phyloP scores from a whole-genome alignment of 768 basidiomycete genomes.

The Mycena olivaceomarginata region DNA sequence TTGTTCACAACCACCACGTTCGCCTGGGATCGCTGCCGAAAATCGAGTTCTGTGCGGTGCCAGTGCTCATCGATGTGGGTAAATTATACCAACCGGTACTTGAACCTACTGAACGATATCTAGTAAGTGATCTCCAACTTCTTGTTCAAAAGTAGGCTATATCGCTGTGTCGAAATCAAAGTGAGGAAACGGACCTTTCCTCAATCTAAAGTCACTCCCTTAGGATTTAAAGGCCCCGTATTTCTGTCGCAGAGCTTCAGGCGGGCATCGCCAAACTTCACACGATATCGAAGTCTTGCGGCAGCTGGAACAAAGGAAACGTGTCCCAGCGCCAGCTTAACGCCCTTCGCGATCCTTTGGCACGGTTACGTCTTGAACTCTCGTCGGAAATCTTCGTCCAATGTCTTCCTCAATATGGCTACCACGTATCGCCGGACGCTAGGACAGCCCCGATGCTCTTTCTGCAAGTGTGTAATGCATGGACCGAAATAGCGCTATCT shows the following conservation, averaged over 20 bases:
- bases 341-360: slow-evolving; percentile 17
- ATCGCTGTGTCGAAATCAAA: too few species aligned
- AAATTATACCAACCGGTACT: too few species aligned
- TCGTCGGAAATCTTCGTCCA: slow-evolving; percentile 23
- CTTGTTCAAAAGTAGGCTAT: too few species aligned
- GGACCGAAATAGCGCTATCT: background rate
- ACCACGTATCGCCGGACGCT: background rate
- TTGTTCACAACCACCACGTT: too few species aligned
- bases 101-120: too few species aligned
- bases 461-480: background rate
- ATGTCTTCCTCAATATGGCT: background rate
- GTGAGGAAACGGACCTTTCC: too few species aligned
- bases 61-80: too few species aligned
- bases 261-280: background rate
- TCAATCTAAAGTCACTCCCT: too few species aligned
- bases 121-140: too few species aligned
- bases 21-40: too few species aligned
- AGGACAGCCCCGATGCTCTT: background rate
- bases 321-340: slow-evolving; percentile 25
- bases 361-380: slow-evolving; percentile 20
- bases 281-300: background rate
- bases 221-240: background rate
- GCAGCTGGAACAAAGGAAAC: slow-evolving; percentile 2
- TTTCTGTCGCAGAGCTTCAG: slow-evolving; percentile 10
- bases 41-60: too few species aligned